Evolutionary conservation across 2,329 filamentous ascomycete genomes (phyloP).

Genomic region (Trichophyton benhamiae): DNA sequence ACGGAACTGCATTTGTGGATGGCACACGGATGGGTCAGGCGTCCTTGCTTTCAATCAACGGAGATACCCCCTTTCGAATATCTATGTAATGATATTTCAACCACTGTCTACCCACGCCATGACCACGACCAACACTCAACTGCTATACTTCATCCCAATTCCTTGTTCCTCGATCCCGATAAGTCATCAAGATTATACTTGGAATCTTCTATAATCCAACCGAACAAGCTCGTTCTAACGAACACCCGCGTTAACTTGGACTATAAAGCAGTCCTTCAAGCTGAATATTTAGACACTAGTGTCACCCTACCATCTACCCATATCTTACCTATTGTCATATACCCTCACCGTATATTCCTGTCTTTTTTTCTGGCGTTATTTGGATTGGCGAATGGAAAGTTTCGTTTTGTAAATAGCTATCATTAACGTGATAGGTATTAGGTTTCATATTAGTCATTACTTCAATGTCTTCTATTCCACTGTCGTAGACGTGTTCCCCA

Average conservation of each 20-base stretch:
- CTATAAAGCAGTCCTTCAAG: neutral
- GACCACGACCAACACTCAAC: neutral
- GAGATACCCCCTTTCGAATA: neutral
- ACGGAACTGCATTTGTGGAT: neutral
- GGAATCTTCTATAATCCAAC: neutral
- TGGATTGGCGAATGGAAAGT: neutral
- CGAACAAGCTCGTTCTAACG: neutral
- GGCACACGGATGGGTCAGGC: neutral
- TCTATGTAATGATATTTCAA: neutral
- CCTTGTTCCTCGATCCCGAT: neutral
- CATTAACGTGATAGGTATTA: conserved; percentile 1
- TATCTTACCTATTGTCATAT: neutral
- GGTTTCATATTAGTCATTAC: neutral
- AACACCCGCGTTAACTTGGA: neutral
- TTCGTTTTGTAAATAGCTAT: neutral
- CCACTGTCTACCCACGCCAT: neutral
- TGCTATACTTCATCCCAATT: neutral
- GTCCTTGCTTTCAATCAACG: neutral
- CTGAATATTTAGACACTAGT: neutral
- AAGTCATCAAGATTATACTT: neutral
- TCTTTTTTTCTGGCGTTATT: neutral
- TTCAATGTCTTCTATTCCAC: neutral
- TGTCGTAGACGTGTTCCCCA: neutral
- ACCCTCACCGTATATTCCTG: neutral
- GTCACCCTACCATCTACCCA: neutral